phyloP scores from a whole-genome alignment of 2,329 filamentous ascomycete species.

The Diaporthe longicolla region DNA sequence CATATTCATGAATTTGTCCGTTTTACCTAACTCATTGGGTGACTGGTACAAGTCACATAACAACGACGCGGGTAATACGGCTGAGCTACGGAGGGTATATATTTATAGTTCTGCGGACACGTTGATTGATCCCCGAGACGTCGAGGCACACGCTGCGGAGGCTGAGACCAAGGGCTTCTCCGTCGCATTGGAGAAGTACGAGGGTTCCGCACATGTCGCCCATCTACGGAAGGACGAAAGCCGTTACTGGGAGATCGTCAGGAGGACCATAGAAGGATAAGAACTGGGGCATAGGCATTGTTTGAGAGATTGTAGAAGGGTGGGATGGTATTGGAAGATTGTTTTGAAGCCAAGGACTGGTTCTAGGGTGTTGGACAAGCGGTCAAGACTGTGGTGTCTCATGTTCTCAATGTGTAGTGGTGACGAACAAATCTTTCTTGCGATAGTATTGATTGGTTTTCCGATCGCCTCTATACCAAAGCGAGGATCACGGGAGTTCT shows the following conservation, averaged over 20 bases:
- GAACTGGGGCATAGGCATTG: background rate
- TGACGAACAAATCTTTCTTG: too few species aligned
- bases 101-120: conserved; percentile 64
- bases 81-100: conserved; percentile 62
- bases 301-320: too few species aligned
- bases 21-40: conserved; percentile 53
- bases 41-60: conserved; percentile 50
- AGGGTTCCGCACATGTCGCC: conserved; percentile 64
- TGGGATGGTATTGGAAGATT: too few species aligned
- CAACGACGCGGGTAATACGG: conserved; percentile 48
- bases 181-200: conserved; percentile 61
- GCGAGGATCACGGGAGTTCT: too few species aligned
- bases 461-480: too few species aligned
- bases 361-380: too few species aligned
- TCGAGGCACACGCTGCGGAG: conserved; percentile 62
- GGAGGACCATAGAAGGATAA: conserved; percentile 59
- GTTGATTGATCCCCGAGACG: conserved; percentile 61
- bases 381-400: too few species aligned
- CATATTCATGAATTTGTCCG: conserved; percentile 48
- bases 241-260: conserved; percentile 66
- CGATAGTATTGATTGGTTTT: too few species aligned
- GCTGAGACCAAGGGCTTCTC: conserved; percentile 57
- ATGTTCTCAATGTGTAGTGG: too few species aligned
- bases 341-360: too few species aligned
- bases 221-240: conserved; percentile 60